Conservation (phyloP, 1,139 yeast genomes). For the Yamadazyma diddensiae region DNA sequence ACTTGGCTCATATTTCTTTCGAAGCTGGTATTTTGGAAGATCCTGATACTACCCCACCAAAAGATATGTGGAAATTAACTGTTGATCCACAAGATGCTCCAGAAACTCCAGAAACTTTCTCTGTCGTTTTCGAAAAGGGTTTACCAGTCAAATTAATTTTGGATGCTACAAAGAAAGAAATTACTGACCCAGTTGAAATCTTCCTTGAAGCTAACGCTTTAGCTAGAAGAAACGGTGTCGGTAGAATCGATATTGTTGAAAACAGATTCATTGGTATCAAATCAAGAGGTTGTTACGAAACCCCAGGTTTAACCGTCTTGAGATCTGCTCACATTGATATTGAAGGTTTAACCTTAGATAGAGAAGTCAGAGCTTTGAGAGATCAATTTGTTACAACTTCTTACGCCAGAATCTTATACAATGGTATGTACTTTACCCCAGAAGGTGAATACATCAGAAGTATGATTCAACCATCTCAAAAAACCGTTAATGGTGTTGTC, state of each 20-base stretch:
- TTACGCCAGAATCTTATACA: slow-evolving; percentile 87
- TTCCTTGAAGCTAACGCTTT: slow-evolving; percentile 89
- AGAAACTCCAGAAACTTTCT: slow-evolving; percentile 82
- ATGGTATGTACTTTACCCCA: slow-evolving; percentile 97
- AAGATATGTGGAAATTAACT: slow-evolving; percentile 99
- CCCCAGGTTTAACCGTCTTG: slow-evolving; percentile 94
- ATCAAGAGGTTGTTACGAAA: slow-evolving; percentile 99
- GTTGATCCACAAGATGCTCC: slow-evolving; percentile 97
- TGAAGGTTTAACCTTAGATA: slow-evolving; percentile 94
- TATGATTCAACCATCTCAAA: slow-evolving; percentile 92
- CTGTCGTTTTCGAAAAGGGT: slow-evolving; percentile 82
- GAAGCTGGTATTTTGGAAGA: slow-evolving; percentile 99
- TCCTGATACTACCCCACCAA: slow-evolving; percentile 98
- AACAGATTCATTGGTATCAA: slow-evolving; percentile 98
- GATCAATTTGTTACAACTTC: slow-evolving; percentile 93
- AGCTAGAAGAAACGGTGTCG: slow-evolving; percentile 99
- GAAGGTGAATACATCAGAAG: slow-evolving; percentile 95
- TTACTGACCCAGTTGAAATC: slow-evolving; percentile 86
- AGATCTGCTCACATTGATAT: slow-evolving; percentile 93
- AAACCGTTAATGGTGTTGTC: slow-evolving; percentile 92
- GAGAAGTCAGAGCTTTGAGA: slow-evolving; percentile 96
- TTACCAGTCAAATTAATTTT: slow-evolving; percentile 78
- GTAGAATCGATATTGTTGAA: slow-evolving; percentile 98
- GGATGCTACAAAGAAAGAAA: slow-evolving; percentile 54
- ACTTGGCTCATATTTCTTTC: slow-evolving; percentile 96